These are phyloP conservation scores for Tuber magnatum DNA, from an alignment of 495 filamentous ascomycete species.

Conservation along the genomic window DNA sequence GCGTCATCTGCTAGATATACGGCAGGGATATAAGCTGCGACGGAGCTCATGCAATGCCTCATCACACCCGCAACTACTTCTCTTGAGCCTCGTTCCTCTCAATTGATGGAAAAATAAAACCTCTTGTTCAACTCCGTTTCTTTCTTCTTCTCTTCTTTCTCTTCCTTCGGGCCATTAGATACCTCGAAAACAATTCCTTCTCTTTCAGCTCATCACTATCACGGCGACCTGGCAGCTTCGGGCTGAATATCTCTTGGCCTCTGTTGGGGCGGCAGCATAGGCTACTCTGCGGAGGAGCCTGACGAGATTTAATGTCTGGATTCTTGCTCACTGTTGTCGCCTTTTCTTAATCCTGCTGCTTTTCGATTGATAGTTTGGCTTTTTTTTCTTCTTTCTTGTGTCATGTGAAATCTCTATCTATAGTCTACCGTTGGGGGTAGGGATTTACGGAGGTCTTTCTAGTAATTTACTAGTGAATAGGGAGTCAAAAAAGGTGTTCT, in stretches of 20 bases:
- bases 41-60: conserved; percentile 29
- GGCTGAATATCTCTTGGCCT: conserved; percentile 5
- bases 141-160: conserved; percentile 27
- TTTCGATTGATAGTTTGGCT: conserved; percentile 11
- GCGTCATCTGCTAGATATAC: conserved; percentile 55
- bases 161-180: conserved; percentile 23
- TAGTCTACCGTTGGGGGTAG: conserved; percentile 16
- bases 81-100: neutral
- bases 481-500: conserved; percentile 35
- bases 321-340: conserved; percentile 20
- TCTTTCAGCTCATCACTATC: conserved; percentile 12
- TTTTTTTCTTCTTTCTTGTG: conserved; percentile 14
- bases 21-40: conserved; percentile 39
- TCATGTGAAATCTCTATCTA: conserved; percentile 19
- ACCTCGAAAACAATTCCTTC: conserved; percentile 12
- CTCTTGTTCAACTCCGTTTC: conserved; percentile 58
- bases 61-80: conserved; percentile 41
- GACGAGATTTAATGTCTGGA: conserved; percentile 17
- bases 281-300: conserved; percentile 9
- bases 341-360: conserved; percentile 24
- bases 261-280: conserved; percentile 16
- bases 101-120: conserved; percentile 32
- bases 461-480: conserved; percentile 30
- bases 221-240: conserved; percentile 19
- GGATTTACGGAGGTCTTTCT: conserved; percentile 16